phyloP scores from a whole-genome alignment of 768 basidiomycete species.

The Daedaleopsis sinensis region DNA sequence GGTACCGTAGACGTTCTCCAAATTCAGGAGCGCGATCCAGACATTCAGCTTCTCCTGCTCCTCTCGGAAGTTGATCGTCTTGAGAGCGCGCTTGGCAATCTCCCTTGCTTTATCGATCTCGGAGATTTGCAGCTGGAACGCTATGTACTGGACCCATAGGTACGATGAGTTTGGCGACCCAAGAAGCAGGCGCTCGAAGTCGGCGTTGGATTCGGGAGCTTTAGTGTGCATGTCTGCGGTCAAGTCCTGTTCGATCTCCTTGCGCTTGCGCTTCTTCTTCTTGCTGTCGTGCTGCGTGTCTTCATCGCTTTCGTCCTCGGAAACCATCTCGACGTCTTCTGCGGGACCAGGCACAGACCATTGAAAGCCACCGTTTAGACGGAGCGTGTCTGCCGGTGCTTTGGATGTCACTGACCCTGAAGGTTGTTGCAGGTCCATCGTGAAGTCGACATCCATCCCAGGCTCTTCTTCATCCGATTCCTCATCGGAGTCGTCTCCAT shows the following conservation, averaged over 20 bases:
- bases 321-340: constrained; percentile 44
- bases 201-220: constrained; percentile 86
- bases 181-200: constrained; percentile 92
- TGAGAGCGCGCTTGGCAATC: constrained; percentile 81
- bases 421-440: constrained; percentile 27
- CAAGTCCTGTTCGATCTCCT: constrained; percentile 74
- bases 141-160: constrained; percentile 99
- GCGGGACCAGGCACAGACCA: constrained; percentile 56
- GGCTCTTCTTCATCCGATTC: constrained; percentile 32
- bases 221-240: constrained; percentile 89
- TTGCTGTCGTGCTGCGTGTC: constrained; percentile 51
- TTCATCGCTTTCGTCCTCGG: constrained; percentile 53
- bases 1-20: constrained; percentile 93
- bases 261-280: constrained; percentile 68
- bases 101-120: constrained; percentile 94
- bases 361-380: constrained; percentile 65
- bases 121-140: constrained; percentile 95
- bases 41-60: constrained; percentile 96
- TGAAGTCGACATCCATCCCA: constrained; percentile 51
- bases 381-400: constrained; percentile 33
- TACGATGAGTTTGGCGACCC: constrained; percentile 97
- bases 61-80: constrained; percentile 92
- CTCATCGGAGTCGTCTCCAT: constrained; percentile 38
- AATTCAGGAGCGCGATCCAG: constrained; percentile 94
- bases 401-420: background rate